Conservation (phyloP, 1,139 yeast species). For the Candida frijolesensis region DNA sequence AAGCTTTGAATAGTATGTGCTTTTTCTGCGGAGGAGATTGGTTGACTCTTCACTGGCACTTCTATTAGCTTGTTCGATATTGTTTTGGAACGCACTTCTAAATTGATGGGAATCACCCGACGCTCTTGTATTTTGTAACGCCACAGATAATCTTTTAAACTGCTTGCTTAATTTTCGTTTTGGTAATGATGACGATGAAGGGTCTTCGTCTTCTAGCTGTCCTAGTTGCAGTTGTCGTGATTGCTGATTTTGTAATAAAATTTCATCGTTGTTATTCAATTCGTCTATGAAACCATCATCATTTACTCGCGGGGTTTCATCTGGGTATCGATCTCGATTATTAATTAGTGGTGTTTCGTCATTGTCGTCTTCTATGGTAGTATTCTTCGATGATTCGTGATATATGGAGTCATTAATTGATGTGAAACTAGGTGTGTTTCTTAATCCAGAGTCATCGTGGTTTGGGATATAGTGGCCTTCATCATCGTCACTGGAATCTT, state of each 20-base stretch:
- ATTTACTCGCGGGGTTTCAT: conserved; percentile 33
- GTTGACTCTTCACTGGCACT: conserved; percentile 1
- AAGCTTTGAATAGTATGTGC: conserved; percentile 40
- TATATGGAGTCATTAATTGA: conserved; percentile 38
- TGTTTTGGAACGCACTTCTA: conserved; percentile 46
- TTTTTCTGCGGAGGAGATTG: conserved; percentile 15
- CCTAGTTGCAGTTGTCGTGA: conserved; percentile 1
- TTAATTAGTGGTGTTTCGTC: conserved; percentile 35
- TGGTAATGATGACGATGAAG: conserved; percentile 24
- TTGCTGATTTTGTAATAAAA: conserved; percentile 1
- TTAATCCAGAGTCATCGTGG: background rate
- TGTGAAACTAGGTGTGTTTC: conserved; percentile 29
- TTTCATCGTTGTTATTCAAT: background rate
- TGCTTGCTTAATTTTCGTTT: conserved; percentile 39
- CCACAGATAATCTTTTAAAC: conserved; percentile 43
- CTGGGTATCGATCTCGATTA: conserved; percentile 18
- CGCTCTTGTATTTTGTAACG: conserved; percentile 37
- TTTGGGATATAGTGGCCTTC: conserved; percentile 1
- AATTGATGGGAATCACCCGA: conserved; percentile 46
- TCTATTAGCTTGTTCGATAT: conserved; percentile 23
- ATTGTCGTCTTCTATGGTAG: conserved; percentile 19
- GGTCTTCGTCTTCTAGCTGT: conserved; percentile 4
- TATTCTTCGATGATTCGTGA: conserved; percentile 18
- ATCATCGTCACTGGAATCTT: conserved; percentile 1
- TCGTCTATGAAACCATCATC: conserved; percentile 12